A percentile compares a stretch with the other conserved stretches of the same genome.
Evolutionary conservation across 306 rosid genomes (phyloP).

Genomic region (Cucurbita ficifolia): DNA sequence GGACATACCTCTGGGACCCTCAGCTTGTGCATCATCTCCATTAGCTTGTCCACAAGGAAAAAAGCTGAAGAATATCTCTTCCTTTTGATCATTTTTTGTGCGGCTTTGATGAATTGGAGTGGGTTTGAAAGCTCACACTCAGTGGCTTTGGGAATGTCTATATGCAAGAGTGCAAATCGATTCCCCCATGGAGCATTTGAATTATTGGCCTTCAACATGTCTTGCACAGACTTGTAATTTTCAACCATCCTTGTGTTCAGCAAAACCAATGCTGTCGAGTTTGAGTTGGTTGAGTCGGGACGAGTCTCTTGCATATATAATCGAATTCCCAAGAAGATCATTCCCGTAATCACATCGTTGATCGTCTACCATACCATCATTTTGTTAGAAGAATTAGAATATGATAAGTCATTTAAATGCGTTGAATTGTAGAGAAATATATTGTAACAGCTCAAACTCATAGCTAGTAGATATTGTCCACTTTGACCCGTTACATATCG

Average conservation of each 20-base stretch:
- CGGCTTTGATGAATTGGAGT: slow-evolving; percentile 27
- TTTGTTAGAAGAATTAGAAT: too few relatives aligned
- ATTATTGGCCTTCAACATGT: slow-evolving; percentile 24
- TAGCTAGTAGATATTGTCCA: too few relatives aligned
- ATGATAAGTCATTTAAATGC: too few relatives aligned
- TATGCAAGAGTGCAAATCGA: slow-evolving; percentile 26
- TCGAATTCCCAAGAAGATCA: slow-evolving; percentile 28
- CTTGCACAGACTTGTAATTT: slow-evolving; percentile 33
- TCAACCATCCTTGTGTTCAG: slow-evolving; percentile 39
- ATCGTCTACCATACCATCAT: slow-evolving; percentile 12
- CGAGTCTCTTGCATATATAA: slow-evolving; percentile 34
- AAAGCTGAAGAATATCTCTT: slow-evolving; percentile 32
- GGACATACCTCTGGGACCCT: slow-evolving; percentile 35
- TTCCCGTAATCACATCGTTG: slow-evolving; percentile 40
- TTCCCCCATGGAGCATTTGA: slow-evolving; percentile 44
- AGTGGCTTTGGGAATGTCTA: slow-evolving; percentile 30
- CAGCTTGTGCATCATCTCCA: slow-evolving; percentile 28
- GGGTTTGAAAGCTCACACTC: slow-evolving; percentile 18
- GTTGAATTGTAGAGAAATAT: too few relatives aligned
- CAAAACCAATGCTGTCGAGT: slow-evolving; percentile 34
- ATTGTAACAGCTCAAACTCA: too few relatives aligned
- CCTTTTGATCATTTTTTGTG: slow-evolving; percentile 25
- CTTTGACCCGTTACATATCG: too few relatives aligned
- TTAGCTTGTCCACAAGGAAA: slow-evolving; percentile 18
- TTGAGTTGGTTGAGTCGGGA: slow-evolving; percentile 21